Percentiles rank a stretch among this genome's conserved stretches.
phyloP scores from a whole-genome alignment of 495 filamentous ascomycete species.

The Trypethelium eluteriae region DNA sequence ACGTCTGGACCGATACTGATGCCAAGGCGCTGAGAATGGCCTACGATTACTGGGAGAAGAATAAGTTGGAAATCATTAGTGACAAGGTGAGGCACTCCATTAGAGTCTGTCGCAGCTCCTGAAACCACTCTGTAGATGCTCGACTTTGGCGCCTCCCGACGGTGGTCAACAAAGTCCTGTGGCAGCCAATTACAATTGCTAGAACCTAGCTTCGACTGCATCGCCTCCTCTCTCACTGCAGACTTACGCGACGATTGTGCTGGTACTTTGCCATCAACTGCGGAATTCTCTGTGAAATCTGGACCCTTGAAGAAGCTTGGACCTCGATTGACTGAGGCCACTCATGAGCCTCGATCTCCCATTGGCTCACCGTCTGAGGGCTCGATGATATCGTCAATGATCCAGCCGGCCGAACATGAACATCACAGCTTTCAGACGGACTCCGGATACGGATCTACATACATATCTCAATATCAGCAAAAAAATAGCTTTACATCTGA shows the following conservation, averaged over 20 bases:
- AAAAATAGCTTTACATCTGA: neutral
- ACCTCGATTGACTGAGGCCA: no score
- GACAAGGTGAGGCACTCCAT: conserved; percentile 31
- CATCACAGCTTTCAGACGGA: no score
- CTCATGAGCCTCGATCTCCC: no score
- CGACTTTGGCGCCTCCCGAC: conserved; percentile 35
- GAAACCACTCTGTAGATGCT: conserved; percentile 31
- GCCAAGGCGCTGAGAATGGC: conserved; percentile 35
- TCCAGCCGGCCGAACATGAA: no score
- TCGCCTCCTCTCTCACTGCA: neutral
- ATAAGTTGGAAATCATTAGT: conserved; percentile 41
- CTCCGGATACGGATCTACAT: no score
- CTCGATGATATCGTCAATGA: no score
- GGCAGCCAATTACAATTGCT: conserved; percentile 41
- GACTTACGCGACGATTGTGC: neutral
- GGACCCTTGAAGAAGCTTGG: no score
- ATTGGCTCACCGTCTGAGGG: no score
- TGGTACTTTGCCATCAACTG: no score
- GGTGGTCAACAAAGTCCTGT: conserved; percentile 38
- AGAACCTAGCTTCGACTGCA: conserved; percentile 20
- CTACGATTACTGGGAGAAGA: conserved; percentile 40
- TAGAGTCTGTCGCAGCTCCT: neutral
- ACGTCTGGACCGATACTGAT: conserved; percentile 61
- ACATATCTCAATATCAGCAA: neutral
- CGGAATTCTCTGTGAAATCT: no score